These are phyloP conservation scores for Dactylella cylindrospora DNA, from an alignment of 2,329 filamentous ascomycete genomes.

Conservation along the genomic window DNA sequence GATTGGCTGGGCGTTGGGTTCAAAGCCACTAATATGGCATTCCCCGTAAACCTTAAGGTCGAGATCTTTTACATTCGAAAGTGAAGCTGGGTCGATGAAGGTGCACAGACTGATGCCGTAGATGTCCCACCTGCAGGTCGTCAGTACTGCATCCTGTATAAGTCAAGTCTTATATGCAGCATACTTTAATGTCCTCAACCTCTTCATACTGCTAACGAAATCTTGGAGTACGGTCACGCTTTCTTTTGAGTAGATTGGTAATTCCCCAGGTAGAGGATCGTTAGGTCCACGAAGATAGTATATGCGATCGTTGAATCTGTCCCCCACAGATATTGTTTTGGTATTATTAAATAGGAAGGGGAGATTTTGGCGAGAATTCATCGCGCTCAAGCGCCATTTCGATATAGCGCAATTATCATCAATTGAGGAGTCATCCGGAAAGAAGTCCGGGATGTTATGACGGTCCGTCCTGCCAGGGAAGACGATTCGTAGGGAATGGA, in stretches of 20 bases:
- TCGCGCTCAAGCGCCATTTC: constrained; percentile 1
- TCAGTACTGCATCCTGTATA: too few species aligned
- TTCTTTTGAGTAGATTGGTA: background rate
- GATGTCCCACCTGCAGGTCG: too few species aligned
- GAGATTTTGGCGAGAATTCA: constrained; percentile 1
- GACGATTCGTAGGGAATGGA: too few species aligned
- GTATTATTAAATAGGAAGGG: constrained; percentile 17
- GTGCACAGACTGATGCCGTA: background rate
- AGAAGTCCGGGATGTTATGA: too few species aligned
- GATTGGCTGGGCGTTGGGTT: background rate
- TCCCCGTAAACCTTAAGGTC: background rate
- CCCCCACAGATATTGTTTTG: background rate
- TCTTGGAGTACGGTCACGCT: constrained; percentile 4
- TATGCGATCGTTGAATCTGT: constrained; percentile 2
- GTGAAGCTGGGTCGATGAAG: constrained; percentile 6
- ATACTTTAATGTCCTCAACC: constrained; percentile 5
- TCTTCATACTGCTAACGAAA: constrained; percentile 26
- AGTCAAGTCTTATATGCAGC: constrained; percentile 1
- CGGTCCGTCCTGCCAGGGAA: too few species aligned
- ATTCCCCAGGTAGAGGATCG: background rate
- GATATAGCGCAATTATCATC: background rate
- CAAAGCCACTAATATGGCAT: background rate
- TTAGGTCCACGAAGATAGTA: background rate
- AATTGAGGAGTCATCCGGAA: too few species aligned
- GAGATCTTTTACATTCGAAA: background rate